Percentiles rank a stretch among this genome's conserved stretches.
Evolutionary conservation across 2,329 filamentous ascomycete genomes (phyloP).

Genomic region (Hypomyces perniciosus): DNA sequence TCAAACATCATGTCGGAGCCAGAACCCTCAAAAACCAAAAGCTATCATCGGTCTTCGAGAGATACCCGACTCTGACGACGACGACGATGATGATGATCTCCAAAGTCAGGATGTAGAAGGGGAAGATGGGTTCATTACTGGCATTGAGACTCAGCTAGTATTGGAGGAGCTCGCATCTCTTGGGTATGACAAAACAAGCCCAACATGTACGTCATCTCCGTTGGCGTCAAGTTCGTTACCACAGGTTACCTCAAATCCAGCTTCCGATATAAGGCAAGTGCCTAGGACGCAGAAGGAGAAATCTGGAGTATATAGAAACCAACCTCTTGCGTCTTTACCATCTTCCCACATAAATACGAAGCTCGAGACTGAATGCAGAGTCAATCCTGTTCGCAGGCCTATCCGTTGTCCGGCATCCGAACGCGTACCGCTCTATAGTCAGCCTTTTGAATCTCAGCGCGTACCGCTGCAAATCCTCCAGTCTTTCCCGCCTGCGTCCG

Average conservation of each 20-base stretch:
- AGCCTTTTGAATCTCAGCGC: slow-evolving; percentile 40
- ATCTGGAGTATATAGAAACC: not conserved
- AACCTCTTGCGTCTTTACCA: no score
- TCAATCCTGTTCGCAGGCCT: slow-evolving; percentile 4
- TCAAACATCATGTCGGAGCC: no score
- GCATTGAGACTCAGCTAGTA: slow-evolving; percentile 30
- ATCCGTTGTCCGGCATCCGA: slow-evolving; percentile 22
- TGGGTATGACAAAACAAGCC: slow-evolving; percentile 13
- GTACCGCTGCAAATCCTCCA: slow-evolving; percentile 45
- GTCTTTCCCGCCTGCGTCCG: slow-evolving; percentile 41
- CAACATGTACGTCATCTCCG: not conserved
- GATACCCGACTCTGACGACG: slow-evolving; percentile 48
- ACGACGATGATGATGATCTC: slow-evolving; percentile 20
- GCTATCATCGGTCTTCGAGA: slow-evolving; percentile 20
- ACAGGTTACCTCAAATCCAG: not conserved
- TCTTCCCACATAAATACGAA: no score
- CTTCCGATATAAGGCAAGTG: not conserved
- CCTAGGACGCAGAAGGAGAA: not conserved
- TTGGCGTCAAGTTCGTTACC: not conserved
- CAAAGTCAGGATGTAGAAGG: slow-evolving; percentile 9
- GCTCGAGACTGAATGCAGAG: not conserved
- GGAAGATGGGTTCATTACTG: slow-evolving; percentile 20
- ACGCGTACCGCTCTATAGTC: slow-evolving; percentile 21
- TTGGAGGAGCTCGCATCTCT: slow-evolving; percentile 28
- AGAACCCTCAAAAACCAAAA: no score